Base-by-base conservation (phyloP, 1,139 yeast species). In the Blastobotrys proliferans region DNA sequence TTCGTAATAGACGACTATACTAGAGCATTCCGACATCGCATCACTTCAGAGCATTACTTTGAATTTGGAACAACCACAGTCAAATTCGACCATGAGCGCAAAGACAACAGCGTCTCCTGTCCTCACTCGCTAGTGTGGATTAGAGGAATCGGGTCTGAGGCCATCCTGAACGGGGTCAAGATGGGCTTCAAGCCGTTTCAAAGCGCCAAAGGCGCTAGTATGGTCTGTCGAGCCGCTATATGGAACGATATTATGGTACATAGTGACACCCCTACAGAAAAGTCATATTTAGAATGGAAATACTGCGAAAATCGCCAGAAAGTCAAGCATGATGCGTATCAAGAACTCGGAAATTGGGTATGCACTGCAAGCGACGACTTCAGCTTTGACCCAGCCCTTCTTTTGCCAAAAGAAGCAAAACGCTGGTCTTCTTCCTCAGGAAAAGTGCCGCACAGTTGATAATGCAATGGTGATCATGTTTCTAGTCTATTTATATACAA, bases 1-100 rank as follows among this genome's bases (percentile, higher is more conserved):
- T 55, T 58, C 30, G 50, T 57, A 14, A 38, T 34, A 0, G 50
- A 39, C 0, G 79, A 77, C 41, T 60, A 81, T n/a, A 49, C 61
- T 1, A 64, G 94, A 30, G 64, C 67, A 10, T 65, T 63, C 48
- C 26, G 39, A 20, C 16, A 21, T 3, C 43, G 48, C 6, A 18
- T 45, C 14, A 21, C 24, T 10, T 25, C 25, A 3, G 35, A 14
- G 24, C 38, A 29, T 19, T 39, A 27, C 36, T 36, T 39, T n/a
- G 26, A 31, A 14, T 38, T 32, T 17, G 40, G 51, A 4, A 48
- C 57, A 6, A 38, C 38, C 4, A 31, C 35, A 1, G 27, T n/a
- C 3, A 18, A 45, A 18, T 52, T 57, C 40, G 45, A 46, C 19
- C 46, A 45, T 40, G 41, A 40, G 2, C 50, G 47, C 35, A 34